Evolutionary conservation across 306 rosid species (phyloP), one percentile per base, ranked within the genome.

Genomic region (Purshia tridentata): DNA sequence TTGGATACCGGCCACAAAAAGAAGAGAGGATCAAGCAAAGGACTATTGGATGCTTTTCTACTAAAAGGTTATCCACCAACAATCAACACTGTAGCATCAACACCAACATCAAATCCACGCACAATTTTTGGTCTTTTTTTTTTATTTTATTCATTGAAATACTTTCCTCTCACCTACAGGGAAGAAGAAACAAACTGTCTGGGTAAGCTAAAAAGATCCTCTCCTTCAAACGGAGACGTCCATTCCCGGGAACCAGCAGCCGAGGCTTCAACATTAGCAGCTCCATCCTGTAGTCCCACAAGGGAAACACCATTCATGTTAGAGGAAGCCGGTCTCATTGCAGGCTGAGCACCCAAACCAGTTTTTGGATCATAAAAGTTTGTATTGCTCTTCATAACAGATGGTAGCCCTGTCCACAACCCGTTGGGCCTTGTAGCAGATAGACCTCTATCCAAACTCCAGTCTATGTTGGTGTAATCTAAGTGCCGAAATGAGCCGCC

Each of bases 141-240:
- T 70, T 55, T 54, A 37, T 79, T 77, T 91, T 88, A 85, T 91
- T 85, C 79, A 77, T 88, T 77, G 72, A 79, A 65, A 72, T 77
- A 75, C 82, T 81, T 81, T 72, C 76, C 83, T 68, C 87, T 48
- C 82, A 67, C 78, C 84, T 84, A 92, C 73, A 82, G 97, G 76
- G 96, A 81, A 70, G 98, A 91, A 82, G 91, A 95, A 82, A 95
- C 99, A 91, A 84, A 90, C 96, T 89, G 93, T 86, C 99, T 90
- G 39, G 99, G 89, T 83, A 87, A 84, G 78, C 93, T 90, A 82
- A 95, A 95, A 74, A 95, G 89, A 88, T 91, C 99, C 73, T 90
- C 94, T 81, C 94, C 99, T 88, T 91, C 98, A 29, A 95, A 95
- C 4, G 99, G 96, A 71, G 98, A 91, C 40, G 91, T 84, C 99